A percentile compares a stretch with the other conserved stretches of the same genome.
Evolutionary conservation across 2,329 filamentous ascomycete species (phyloP).

Genomic region (Talaromyces albobiverticillius): DNA sequence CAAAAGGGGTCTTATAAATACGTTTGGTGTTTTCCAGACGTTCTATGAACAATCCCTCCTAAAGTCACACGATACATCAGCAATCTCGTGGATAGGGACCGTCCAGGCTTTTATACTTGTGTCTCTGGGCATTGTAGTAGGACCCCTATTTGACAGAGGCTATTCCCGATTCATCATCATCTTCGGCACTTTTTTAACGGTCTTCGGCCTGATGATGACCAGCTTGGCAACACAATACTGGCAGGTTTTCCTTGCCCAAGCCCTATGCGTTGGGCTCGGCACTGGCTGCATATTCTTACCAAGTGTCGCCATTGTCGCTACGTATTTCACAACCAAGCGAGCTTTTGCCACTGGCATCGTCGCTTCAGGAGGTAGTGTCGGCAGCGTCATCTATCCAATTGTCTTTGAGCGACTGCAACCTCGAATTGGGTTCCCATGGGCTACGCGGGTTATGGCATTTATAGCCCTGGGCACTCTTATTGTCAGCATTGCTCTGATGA

Average conservation of each 20-base stretch:
- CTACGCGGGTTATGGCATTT: slow-evolving; percentile 63
- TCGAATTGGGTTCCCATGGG: slow-evolving; percentile 56
- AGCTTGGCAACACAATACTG: slow-evolving; percentile 15
- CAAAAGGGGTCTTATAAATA: slow-evolving; percentile 39
- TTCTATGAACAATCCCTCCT: slow-evolving; percentile 45
- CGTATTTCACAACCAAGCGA: slow-evolving; percentile 60
- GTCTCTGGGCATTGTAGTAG: slow-evolving; percentile 45
- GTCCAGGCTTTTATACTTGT: slow-evolving; percentile 49
- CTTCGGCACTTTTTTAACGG: slow-evolving; percentile 40
- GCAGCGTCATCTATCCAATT: slow-evolving; percentile 56
- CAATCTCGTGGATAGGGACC: slow-evolving; percentile 50
- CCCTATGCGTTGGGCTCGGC: slow-evolving; percentile 51
- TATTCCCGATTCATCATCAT: slow-evolving; percentile 41
- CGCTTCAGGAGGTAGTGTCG: slow-evolving; percentile 57
- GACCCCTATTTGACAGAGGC: slow-evolving; percentile 49
- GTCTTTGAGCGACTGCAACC: slow-evolving; percentile 43
- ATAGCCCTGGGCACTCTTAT: slow-evolving; percentile 50
- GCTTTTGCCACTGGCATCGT: slow-evolving; percentile 60
- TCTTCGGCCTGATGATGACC: slow-evolving; percentile 17
- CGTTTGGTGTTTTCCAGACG: slow-evolving; percentile 49
- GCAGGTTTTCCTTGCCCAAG: slow-evolving; percentile 48
- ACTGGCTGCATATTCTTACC: slow-evolving; percentile 60
- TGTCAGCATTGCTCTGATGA: slow-evolving; percentile 40
- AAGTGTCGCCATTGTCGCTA: slow-evolving; percentile 61
- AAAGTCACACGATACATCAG: slow-evolving; percentile 32